Evolutionary conservation across 371 early-diverging fungal genomes (phyloP), one percentile per base, ranked within the genome.

Genomic region (Lichtheimia corymbifera): DNA sequence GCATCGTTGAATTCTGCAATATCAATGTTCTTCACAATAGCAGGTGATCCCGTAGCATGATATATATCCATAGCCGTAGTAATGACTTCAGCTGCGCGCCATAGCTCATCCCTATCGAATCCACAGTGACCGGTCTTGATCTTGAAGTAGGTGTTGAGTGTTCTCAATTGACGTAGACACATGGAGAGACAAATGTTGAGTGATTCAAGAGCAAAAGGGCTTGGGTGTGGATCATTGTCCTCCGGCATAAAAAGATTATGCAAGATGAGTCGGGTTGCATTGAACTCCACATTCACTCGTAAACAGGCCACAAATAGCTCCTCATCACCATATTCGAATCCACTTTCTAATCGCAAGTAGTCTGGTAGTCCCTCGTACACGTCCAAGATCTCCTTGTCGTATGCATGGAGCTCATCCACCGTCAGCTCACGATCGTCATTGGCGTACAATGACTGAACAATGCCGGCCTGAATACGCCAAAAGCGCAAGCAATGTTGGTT

Each of bases 201-300:
- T 1, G 78, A 73, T 9, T 68, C 72, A 9, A 80, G 56, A 0
- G 76, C 69, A 13, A 70, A 63, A 22, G 53, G 61, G 30, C 68
- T 75, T 2, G 77, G 78, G 24, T 53, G 41, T 12, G 68, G 35
- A 52, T 77, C 77, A 35, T 64, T 67, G 9, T 64, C 51, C 4
- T 77, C 77, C 5, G 81, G 81, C 18, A 77, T 66, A 61, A 80
- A 80, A 5, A 72, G 59, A 43, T 74, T 75, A 51, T 77, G 81
- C 7, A 80, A 67, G 20, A 80, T 77, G 30, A 80, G 68, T 3
- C 76, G 66, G 5, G 76, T 77, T 0, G 81, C 76, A 55, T 77
- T 75, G 56, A 72, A 77, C 60, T 80, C 81, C 15, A 75, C 59
- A 18, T 77, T 75, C 13, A 80, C 72, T 13, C 72, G 70, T 4